phyloP scores from a whole-genome alignment of 257 asterid genomes.

The Solanum sitiens region DNA sequence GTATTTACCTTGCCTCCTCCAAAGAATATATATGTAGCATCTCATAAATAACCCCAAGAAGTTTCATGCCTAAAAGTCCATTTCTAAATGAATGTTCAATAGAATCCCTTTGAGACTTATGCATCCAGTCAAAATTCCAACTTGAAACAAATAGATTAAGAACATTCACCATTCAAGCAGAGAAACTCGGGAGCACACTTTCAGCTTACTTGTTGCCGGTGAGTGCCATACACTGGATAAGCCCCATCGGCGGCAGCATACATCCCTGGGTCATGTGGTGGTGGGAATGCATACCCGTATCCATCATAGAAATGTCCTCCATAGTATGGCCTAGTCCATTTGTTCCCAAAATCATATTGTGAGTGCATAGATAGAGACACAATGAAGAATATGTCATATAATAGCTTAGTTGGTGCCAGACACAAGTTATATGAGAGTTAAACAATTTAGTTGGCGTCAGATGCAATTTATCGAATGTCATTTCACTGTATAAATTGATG shows the following conservation, averaged over 20 bases:
- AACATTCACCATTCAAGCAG: neutral
- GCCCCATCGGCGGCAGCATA: constrained; percentile 69
- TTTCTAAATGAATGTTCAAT: constrained; percentile 40
- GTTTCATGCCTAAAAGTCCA: constrained; percentile 26
- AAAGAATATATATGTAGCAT: constrained; percentile 74
- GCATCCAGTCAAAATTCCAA: constrained; percentile 52
- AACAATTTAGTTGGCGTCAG: too few species aligned
- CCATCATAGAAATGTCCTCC: constrained; percentile 73
- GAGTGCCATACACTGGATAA: constrained; percentile 76
- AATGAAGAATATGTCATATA: neutral
- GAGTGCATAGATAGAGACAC: constrained; percentile 13
- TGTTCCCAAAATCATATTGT: constrained; percentile 52
- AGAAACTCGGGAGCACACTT: neutral
- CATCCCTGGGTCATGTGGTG: constrained; percentile 67
- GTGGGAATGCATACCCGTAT: constrained; percentile 53
- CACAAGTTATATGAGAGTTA: too few species aligned
- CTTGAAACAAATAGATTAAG: constrained; percentile 11
- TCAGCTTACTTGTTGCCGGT: constrained; percentile 87
- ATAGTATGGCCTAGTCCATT: constrained; percentile 80
- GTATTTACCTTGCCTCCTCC: constrained; percentile 76
- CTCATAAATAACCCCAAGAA: constrained; percentile 68
- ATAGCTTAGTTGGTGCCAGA: neutral
- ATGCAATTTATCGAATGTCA: neutral
- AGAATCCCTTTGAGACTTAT: constrained; percentile 28
- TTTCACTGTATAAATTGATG: too few species aligned